These are phyloP conservation scores for Melampsora larici-populina DNA, from an alignment of 1,284 basidiomycete species.

Conservation along the genomic window DNA sequence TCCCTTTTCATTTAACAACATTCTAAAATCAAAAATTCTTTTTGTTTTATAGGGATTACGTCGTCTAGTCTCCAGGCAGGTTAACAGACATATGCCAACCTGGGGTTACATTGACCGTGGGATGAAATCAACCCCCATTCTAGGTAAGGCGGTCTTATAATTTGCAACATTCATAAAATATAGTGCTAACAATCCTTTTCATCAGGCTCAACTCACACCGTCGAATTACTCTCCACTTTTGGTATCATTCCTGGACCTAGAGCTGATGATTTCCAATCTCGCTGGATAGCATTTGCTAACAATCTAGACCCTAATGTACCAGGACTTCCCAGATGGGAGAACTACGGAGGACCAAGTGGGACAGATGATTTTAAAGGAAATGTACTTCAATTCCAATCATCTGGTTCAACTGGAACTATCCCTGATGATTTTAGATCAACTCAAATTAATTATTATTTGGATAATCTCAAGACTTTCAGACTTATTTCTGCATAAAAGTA, in stretches of 20 bases:
- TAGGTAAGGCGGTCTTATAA: conserved; percentile 6
- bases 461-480: conserved; percentile 8
- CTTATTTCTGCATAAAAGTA: not conserved
- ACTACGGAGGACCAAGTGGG: not conserved
- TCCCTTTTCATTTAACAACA: too few relatives aligned
- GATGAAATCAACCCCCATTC: not conserved
- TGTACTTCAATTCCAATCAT: conserved; percentile 2
- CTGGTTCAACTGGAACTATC: not conserved
- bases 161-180: not conserved
- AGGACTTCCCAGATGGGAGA: conserved; percentile 20
- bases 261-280: conserved; percentile 18
- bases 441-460: conserved; percentile 16
- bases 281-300: conserved; percentile 31
- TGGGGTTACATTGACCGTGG: conserved; percentile 11
- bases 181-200: not conserved
- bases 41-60: not conserved
- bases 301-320: conserved; percentile 23
- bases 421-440: conserved; percentile 11
- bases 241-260: conserved; percentile 7
- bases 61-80: not conserved
- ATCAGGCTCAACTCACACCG: conserved; percentile 21
- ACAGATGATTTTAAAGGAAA: not conserved
- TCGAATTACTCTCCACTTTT: conserved; percentile 15
- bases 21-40: not conserved
- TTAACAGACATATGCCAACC: not conserved